Percentiles rank a stretch among this genome's conserved stretches.
Conservation (phyloP, 2,329 filamentous ascomycete species). For the Ascochyta pisi region DNA sequence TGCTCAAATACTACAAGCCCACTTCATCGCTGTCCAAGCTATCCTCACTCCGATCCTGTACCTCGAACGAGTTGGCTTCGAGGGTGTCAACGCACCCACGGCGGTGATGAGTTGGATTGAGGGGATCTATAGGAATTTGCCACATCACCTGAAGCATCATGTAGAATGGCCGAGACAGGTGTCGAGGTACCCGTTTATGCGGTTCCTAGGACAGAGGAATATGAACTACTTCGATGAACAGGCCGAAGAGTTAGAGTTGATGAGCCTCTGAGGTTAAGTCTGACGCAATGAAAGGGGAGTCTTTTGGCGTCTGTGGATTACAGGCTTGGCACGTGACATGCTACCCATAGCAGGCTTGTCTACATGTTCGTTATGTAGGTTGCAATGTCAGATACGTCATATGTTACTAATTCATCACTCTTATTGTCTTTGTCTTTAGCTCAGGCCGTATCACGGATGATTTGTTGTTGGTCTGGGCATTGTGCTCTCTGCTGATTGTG, state of each 20-base stretch:
- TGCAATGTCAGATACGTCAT: not conserved
- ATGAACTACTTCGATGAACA: not conserved
- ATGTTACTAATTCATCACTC: not conserved
- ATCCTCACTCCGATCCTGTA: conserved; percentile 53
- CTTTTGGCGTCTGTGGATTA: not conserved
- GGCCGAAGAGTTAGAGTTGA: not conserved
- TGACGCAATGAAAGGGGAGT: not conserved
- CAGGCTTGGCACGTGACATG: not conserved
- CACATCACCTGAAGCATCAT: conserved; percentile 29
- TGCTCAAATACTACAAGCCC: conserved; percentile 54
- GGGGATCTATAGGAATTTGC: conserved; percentile 40
- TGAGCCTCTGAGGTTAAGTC: not conserved
- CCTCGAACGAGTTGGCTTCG: conserved; percentile 43
- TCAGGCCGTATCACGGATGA: too few species aligned
- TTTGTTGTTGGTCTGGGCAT: too few species aligned
- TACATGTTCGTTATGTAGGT: not conserved
- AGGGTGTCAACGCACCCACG: conserved; percentile 43
- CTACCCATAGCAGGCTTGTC: conserved; percentile 1
- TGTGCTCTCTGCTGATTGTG: too few species aligned
- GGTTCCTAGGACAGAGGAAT: conserved; percentile 35
- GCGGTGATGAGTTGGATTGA: conserved; percentile 44
- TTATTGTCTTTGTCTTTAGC: too few species aligned
- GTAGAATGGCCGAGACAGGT: conserved; percentile 43
- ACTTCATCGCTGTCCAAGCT: conserved; percentile 57
- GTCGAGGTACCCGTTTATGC: conserved; percentile 36